Percentiles rank a stretch among this genome's conserved stretches.
phyloP scores from a whole-genome alignment of 495 filamentous ascomycete genomes.

The Penicillium cosmopolitanum region DNA sequence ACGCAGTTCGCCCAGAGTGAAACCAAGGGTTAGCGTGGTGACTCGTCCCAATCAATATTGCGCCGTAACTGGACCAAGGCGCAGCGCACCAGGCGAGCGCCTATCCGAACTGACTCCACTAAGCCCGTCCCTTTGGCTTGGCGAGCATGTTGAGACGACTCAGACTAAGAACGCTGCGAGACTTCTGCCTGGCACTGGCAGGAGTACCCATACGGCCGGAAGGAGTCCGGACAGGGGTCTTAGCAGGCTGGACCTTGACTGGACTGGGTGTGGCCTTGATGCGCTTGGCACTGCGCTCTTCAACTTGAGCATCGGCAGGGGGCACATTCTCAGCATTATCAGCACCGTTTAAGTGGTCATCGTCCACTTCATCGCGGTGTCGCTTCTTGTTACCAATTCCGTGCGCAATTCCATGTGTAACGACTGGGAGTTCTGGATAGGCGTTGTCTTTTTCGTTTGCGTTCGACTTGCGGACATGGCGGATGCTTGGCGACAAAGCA shows the following conservation, averaged over 20 bases:
- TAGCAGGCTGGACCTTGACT: constrained; percentile 37
- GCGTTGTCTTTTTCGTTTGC: constrained; percentile 11
- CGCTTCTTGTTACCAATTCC: constrained; percentile 78
- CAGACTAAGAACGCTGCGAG: constrained; percentile 45
- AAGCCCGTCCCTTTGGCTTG: constrained; percentile 49
- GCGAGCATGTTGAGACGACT: constrained; percentile 56
- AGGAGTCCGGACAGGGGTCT: constrained; percentile 40
- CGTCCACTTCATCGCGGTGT: constrained; percentile 54
- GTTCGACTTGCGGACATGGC: constrained; percentile 41
- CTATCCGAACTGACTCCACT: constrained; percentile 7
- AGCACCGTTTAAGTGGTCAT: constrained; percentile 50
- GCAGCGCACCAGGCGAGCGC: constrained; percentile 22
- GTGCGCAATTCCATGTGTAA: constrained; percentile 73
- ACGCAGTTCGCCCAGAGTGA: background rate
- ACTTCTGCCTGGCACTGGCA: constrained; percentile 37
- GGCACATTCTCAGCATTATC: constrained; percentile 48
- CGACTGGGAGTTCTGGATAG: constrained; percentile 44
- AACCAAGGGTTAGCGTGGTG: too few species aligned
- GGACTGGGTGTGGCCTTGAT: constrained; percentile 46
- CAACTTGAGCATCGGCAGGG: constrained; percentile 36
- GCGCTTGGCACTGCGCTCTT: constrained; percentile 48
- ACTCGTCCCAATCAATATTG: background rate
- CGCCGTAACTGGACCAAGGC: background rate
- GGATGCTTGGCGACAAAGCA: constrained; percentile 35
- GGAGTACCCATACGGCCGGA: constrained; percentile 41